These are phyloP conservation scores for Cladosporium sp. DNA, from an alignment of 2,329 filamentous ascomycete species.

Conservation along the genomic window DNA sequence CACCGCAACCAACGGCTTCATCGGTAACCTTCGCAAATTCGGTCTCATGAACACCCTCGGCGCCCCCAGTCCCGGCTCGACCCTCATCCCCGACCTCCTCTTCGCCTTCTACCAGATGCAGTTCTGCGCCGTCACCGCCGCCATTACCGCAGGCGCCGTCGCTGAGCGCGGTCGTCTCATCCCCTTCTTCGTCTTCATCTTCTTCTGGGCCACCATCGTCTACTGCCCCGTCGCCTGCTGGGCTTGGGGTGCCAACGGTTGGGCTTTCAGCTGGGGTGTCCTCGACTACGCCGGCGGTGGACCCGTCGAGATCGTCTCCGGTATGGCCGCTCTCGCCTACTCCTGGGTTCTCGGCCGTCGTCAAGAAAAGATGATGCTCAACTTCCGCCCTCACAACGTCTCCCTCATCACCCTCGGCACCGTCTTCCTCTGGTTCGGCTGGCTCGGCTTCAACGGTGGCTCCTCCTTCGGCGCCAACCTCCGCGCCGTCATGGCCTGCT, in stretches of 20 bases:
- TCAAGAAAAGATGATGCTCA: slow-evolving; percentile 99
- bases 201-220: slow-evolving; percentile 93
- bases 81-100: slow-evolving; percentile 79
- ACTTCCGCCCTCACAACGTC: slow-evolving; percentile 98
- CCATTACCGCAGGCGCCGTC: slow-evolving; percentile 84
- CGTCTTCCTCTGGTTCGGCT: slow-evolving; percentile 95
- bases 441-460: slow-evolving; percentile 97
- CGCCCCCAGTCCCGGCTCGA: slow-evolving; percentile 78
- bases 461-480: slow-evolving; percentile 72
- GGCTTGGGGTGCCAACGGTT: slow-evolving; percentile 93
- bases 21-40: slow-evolving; percentile 84
- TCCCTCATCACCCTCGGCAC: slow-evolving; percentile 94
- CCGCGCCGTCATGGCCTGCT: slow-evolving; percentile 91
- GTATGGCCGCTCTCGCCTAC: slow-evolving; percentile 88
- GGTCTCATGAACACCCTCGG: slow-evolving; percentile 80
- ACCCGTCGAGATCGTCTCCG: slow-evolving; percentile 94
- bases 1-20: slow-evolving; percentile 77
- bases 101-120: slow-evolving; percentile 98
- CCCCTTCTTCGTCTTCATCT: slow-evolving; percentile 90
- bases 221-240: slow-evolving; percentile 97
- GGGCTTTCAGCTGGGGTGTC: slow-evolving; percentile 84
- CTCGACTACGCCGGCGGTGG: slow-evolving; percentile 95
- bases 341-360: slow-evolving; percentile 91
- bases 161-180: slow-evolving; percentile 90
- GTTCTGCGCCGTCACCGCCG: slow-evolving; percentile 90